These are phyloP conservation scores for Lepidium sativum DNA, from an alignment of 345 rosid genomes.

Conservation along the genomic window DNA sequence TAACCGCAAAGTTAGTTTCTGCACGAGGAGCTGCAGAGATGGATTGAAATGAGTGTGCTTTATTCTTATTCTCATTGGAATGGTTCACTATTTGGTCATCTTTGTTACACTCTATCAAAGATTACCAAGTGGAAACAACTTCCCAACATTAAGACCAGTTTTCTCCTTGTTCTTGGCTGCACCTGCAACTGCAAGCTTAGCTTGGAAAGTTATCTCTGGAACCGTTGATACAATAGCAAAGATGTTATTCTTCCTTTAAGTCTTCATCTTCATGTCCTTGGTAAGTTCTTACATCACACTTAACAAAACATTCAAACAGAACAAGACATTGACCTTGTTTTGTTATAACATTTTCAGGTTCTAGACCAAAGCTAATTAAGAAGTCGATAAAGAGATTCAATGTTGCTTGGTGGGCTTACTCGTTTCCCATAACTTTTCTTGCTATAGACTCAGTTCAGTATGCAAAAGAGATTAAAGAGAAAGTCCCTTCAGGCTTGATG, in stretches of 20 bases:
- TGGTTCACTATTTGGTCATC: slow-evolving; percentile 57
- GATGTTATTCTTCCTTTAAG: slow-evolving; percentile 52
- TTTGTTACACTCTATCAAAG: slow-evolving; percentile 70
- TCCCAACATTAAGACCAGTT: slow-evolving; percentile 44
- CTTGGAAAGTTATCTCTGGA: slow-evolving; percentile 58
- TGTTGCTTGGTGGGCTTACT: slow-evolving; percentile 69
- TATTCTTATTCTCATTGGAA: slow-evolving; percentile 55
- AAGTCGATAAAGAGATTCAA: slow-evolving; percentile 59
- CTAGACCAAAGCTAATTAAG: slow-evolving; percentile 52
- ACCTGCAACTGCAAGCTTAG: slow-evolving; percentile 50
- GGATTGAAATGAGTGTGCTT: slow-evolving; percentile 53
- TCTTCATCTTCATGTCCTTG: slow-evolving; percentile 52
- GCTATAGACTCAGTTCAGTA: slow-evolving; percentile 50
- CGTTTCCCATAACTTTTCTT: slow-evolving; percentile 47
- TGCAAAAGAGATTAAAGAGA: slow-evolving; percentile 38
- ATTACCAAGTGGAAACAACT: slow-evolving; percentile 32
- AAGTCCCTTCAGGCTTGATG: slow-evolving; percentile 32
- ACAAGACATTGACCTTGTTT: background rate
- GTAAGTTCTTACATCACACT: slow-evolving; percentile 21
- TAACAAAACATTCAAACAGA: background rate
- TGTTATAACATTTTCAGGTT: slow-evolving; percentile 25
- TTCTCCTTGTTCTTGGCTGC: slow-evolving; percentile 69
- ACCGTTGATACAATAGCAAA: slow-evolving; percentile 38
- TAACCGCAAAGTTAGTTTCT: slow-evolving; percentile 53
- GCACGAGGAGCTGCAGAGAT: slow-evolving; percentile 45